Conservation (phyloP, 2,329 filamentous ascomycete genomes). For the Colletotrichum graminicola region DNA sequence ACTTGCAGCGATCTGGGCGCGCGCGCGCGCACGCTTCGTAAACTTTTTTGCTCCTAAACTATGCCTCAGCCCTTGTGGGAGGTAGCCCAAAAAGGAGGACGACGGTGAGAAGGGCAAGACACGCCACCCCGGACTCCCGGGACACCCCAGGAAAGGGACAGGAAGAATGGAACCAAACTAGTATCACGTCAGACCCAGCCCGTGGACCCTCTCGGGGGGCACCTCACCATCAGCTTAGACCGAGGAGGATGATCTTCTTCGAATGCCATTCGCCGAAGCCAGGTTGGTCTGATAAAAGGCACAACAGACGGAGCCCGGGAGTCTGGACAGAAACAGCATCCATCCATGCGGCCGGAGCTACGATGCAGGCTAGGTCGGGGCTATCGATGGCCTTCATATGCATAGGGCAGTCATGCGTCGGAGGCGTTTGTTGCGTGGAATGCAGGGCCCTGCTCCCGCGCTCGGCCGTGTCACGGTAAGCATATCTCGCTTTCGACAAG, state of each 20-base stretch:
- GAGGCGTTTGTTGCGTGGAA: neutral
- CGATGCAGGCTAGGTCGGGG: constrained; percentile 19
- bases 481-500: constrained; percentile 1
- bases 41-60: neutral
- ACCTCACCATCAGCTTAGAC: constrained; percentile 1
- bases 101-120: neutral
- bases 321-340: neutral
- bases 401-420: neutral
- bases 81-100: neutral
- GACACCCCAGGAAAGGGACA: constrained; percentile 5
- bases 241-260: constrained; percentile 1
- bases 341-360: constrained; percentile 21
- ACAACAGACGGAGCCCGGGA: constrained; percentile 4
- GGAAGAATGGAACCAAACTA: constrained; percentile 11
- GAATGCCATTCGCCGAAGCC: constrained; percentile 6
- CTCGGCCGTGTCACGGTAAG: constrained; percentile 17
- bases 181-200: neutral
- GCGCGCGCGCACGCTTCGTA: neutral
- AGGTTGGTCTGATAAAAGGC: neutral
- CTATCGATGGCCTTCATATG: constrained; percentile 24
- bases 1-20: neutral
- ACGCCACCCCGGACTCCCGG: constrained; percentile 12
- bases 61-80: constrained; percentile 11
- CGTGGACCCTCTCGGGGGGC: neutral
- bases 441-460: neutral